Evolutionary conservation across 2,329 filamentous ascomycete genomes (phyloP).

Genomic region (Arthrobotrys entomopaga): DNA sequence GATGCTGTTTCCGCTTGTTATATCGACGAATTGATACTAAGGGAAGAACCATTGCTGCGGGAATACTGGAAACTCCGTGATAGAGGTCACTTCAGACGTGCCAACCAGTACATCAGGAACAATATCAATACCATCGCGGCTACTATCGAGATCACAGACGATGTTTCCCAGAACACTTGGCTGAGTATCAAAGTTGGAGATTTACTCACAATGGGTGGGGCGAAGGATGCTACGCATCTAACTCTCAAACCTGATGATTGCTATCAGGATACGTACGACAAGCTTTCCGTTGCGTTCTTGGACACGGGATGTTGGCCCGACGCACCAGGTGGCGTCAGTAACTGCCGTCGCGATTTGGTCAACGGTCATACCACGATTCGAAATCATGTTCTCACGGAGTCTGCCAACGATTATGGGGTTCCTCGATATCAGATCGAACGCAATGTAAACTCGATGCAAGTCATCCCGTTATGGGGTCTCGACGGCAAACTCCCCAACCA

Average conservation of each 20-base stretch:
- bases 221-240: constrained; percentile 63
- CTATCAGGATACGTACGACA: constrained; percentile 65
- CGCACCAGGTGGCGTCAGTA: constrained; percentile 68
- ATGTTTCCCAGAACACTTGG: constrained; percentile 62
- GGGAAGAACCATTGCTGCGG: constrained; percentile 63
- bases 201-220: constrained; percentile 63
- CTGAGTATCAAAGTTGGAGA: constrained; percentile 63
- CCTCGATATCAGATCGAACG: constrained; percentile 69
- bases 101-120: constrained; percentile 64
- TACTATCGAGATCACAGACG: constrained; percentile 62
- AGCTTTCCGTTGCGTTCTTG: constrained; percentile 67
- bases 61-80: constrained; percentile 62
- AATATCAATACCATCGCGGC: constrained; percentile 62
- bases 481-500: constrained; percentile 68
- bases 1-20: constrained; percentile 67
- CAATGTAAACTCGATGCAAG: constrained; percentile 68
- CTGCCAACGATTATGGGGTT: constrained; percentile 68
- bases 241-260: constrained; percentile 63
- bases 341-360: constrained; percentile 68
- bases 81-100: constrained; percentile 63
- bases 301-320: constrained; percentile 69
- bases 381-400: constrained; percentile 69
- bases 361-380: constrained; percentile 68
- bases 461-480: constrained; percentile 68
- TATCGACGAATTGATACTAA: constrained; percentile 66